A percentile compares a stretch with the other conserved stretches of the same genome.
Evolutionary conservation across 225 moss, liverwort and hornwort species (phyloP).

Genomic region (Marchantia paleacea): DNA sequence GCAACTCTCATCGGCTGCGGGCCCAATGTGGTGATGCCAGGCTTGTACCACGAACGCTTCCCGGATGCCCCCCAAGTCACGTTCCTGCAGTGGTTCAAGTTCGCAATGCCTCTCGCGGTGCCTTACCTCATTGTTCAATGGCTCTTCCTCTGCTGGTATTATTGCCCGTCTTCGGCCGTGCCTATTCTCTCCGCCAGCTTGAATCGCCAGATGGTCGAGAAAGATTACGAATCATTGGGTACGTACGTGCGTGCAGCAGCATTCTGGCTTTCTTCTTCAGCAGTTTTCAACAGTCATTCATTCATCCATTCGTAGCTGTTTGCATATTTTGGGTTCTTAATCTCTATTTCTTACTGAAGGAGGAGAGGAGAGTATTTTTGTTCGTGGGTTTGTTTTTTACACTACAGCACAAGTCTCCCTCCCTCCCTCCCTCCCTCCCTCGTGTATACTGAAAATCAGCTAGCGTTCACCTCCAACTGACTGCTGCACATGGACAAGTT

Average conservation of each 20-base stretch:
- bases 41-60: conserved; percentile 62
- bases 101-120: conserved; percentile 55
- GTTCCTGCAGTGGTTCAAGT: conserved; percentile 66
- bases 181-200: conserved; percentile 29
- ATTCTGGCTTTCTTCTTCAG: background rate
- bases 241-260: background rate
- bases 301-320: too few species aligned
- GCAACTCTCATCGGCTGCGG: conserved; percentile 73
- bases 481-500: too few species aligned
- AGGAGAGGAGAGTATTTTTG: too few species aligned
- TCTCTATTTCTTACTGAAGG: too few species aligned
- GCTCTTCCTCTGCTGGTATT: conserved; percentile 62
- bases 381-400: too few species aligned
- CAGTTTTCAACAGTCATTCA: too few species aligned
- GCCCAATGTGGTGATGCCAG: conserved; percentile 69
- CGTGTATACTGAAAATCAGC: too few species aligned
- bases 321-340: too few species aligned
- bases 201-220: conserved; percentile 31
- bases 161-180: conserved; percentile 38
- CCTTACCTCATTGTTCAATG: conserved; percentile 59
- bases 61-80: conserved; percentile 61
- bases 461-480: too few species aligned
- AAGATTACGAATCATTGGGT: conserved; percentile 29
- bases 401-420: too few species aligned
- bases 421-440: too few species aligned